Evolutionary conservation across 306 rosid species (phyloP), one percentile per base, ranked within the genome.

Genomic region (Crotalaria pallida): DNA sequence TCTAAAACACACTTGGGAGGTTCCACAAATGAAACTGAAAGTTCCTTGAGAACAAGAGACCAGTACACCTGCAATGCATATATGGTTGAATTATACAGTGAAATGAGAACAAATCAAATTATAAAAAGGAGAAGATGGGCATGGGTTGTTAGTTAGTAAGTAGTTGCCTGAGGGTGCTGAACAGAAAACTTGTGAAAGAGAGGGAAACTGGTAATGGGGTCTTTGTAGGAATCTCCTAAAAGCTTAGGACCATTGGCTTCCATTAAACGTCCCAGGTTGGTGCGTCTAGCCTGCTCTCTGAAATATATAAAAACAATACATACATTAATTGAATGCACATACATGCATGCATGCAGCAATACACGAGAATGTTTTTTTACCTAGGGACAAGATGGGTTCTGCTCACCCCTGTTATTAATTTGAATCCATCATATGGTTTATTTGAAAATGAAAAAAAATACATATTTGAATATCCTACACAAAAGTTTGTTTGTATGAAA

Each of bases 261-360:
- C 92, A 94, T 85, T 52, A 94, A 1, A 56, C 88, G 82, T 44
- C 95, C 97, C 60, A 90, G 75, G 79, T 90, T 94, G 47, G 89
- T 74, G 24, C 50, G 55, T 33, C 15, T 87, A 15, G 92, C 77
- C 5, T 83, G 81, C 18, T 81, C 33, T 51, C 98, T 92, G 23
- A 23, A 41, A 65, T 10, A n/a, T n/a, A n/a, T 2, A 65, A 47
- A 56, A 51, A 67, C 0, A 38, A 23, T 7, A 8, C 16, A 16
- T 4, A 4, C 11, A 17, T 3, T 10, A 41, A 41, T 41, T 56
- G 26, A 12, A 19, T 57, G 6, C 40, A 13, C 23, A 57, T 31
- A 8, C 12, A 55, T 12, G 19, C 19, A 57, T 1, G 9, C 12
- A 36, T 7, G 18, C 0, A 11, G 0, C 4, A 0, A 57, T 16